Base-by-base conservation (phyloP, 495 filamentous ascomycete genomes). In the Evernia prunastri region DNA sequence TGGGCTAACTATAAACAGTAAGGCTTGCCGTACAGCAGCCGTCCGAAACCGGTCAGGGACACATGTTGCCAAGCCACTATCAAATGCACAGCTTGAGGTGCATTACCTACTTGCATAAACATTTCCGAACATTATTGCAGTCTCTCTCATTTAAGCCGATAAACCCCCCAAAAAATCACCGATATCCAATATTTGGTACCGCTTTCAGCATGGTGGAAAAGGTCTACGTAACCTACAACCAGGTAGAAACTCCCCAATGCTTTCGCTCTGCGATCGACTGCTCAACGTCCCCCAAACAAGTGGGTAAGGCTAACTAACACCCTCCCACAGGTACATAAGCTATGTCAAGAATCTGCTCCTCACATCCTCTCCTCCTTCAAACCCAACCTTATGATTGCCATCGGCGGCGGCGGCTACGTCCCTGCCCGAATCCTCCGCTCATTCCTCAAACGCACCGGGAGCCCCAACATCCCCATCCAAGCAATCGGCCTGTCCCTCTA, bases 401-500 rank as follows among this genome's bases (percentile, higher is more conserved):
- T 99, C 72, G 94, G 94, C 66, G 94, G 94, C 66, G 94, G 94
- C 71, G 94, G 94, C 60, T 99, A 97, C 75, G 91, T 99, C 27
- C 94, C 94, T 56, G 94, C 94, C 47, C 91, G 94, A 64, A 97
- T 99, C 76, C 86, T 99, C 62, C 89, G 93, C 56, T 97, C 94
- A 15, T 99, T 97, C 80, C 90, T 99, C 73, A 97, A 96, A 81
- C 85, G 86, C 71, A 82, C 89, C 59, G 90, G 88, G 65, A 84
- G 82, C 67, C 82, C 91, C 73, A 99, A 99, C 78, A 99, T 99
- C 74, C 93, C 94, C 64, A 99, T 99, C 76, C 94, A 99, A 82
- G 94, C 94, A 40, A 99, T 99, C 74, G 94, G 94, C 57, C 87
- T 99, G 56, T 96, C 92, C 31, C 87, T 99, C 59, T 99, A 99